Base-by-base conservation (phyloP, 345 rosid species). In the Laguncularia racemosa region DNA sequence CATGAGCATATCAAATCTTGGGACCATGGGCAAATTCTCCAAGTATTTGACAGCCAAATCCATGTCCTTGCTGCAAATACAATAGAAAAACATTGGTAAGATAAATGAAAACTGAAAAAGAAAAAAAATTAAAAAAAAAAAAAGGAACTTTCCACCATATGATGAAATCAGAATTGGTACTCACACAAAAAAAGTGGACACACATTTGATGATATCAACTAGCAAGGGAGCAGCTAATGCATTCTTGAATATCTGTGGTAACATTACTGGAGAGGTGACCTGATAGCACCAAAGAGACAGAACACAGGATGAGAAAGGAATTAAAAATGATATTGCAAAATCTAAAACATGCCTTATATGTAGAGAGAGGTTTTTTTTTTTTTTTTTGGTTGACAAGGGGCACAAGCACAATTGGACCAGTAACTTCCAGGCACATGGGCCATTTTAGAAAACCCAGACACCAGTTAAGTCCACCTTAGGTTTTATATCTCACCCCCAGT, bases 1-100 rank as follows among this genome's bases (percentile, higher is more conserved):
- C 60, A 83, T 61, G 67, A 89, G 79, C 71, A 86, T 76, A 79
- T 76, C 65, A 57, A 93, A 93, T 81, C 99, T 92, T 49, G 97
- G 93, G 69, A 93, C 95, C 70, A 80, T 82, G 28, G 85, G 74
- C 55, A 93, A 76, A 67, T 78, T 77, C 51, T 84, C 86, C 15
- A 93, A 60, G 71, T 84, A 89, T 59, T 76, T 76, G 61, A 86
- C 76, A 44, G 95, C 89, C 67, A 93, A 63, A 71, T 79, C 89
- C 71, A 67, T 65, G 13, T 86, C 96, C 48, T 79, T 88, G 48
- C 97, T 93, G 83, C 59, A 58, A 72, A 60, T 33, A 23, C 14
- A 55, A 43, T 54, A 51, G 44, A 49, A 58, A 6, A 6, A 33
- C 40, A 33, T 33, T 4, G 40, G 14, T 53, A 72, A 55, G 16